phyloP scores from a whole-genome alignment of 2,329 filamentous ascomycete species.

The Arthrobotrys megalospora region DNA sequence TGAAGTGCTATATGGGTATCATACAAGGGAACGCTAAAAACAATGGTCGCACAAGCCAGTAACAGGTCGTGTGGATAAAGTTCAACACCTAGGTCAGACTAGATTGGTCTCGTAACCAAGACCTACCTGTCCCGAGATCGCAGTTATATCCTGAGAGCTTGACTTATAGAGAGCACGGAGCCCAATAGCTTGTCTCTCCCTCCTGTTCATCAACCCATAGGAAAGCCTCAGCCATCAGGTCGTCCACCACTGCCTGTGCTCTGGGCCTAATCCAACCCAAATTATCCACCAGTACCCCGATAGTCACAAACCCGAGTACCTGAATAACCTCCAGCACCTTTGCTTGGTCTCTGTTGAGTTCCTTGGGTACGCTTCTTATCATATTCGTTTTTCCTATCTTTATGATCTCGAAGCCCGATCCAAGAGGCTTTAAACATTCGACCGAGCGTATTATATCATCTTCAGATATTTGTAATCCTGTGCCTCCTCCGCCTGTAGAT shows the following conservation, averaged over 20 bases:
- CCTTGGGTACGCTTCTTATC: slow-evolving; percentile 92
- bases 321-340: slow-evolving; percentile 83
- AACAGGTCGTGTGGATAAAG: neutral
- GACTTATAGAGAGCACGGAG: slow-evolving; percentile 69
- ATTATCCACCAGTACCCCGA: slow-evolving; percentile 90
- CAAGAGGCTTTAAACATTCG: slow-evolving; percentile 86
- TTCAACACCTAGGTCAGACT: neutral
- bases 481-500: slow-evolving; percentile 79
- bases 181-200: slow-evolving; percentile 94
- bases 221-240: slow-evolving; percentile 88
- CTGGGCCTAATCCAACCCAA: slow-evolving; percentile 86
- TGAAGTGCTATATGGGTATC: slow-evolving; percentile 16
- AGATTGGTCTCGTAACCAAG: too few species aligned
- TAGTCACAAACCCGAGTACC: slow-evolving; percentile 86
- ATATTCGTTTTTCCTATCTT: slow-evolving; percentile 87
- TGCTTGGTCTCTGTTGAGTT: slow-evolving; percentile 94
- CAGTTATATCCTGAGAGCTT: too few species aligned
- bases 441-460: slow-evolving; percentile 94
- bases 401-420: slow-evolving; percentile 87
- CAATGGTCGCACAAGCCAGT: neutral
- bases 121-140: too few species aligned
- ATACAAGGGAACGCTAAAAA: slow-evolving; percentile 17
- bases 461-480: slow-evolving; percentile 67
- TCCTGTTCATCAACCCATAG: slow-evolving; percentile 93
- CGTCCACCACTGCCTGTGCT: slow-evolving; percentile 90